These are phyloP conservation scores for Solanum hybrid DNA, from an alignment of 305 asterid genomes.

Conservation along the genomic window DNA sequence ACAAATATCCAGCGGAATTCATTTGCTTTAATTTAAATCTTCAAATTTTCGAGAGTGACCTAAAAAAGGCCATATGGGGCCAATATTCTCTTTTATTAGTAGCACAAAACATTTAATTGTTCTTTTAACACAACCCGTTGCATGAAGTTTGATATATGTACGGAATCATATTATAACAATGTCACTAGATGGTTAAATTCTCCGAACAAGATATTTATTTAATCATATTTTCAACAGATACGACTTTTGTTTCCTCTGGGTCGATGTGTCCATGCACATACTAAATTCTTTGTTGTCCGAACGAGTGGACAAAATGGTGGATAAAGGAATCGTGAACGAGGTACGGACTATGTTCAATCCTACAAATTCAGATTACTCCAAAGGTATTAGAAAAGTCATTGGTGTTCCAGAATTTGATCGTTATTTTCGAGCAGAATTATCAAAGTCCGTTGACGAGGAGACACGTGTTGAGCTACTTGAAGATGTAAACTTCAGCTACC, in stretches of 20 bases:
- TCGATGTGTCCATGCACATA: slow-evolving; percentile 6
- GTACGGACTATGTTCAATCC: slow-evolving; percentile 6
- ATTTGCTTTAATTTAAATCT: background rate
- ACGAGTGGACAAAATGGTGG: slow-evolving; percentile 18
- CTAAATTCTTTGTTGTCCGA: slow-evolving; percentile 2
- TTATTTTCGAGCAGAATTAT: slow-evolving; percentile 8
- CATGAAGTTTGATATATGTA: background rate
- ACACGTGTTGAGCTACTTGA: background rate
- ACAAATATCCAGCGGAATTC: background rate
- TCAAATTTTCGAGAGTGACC: background rate
- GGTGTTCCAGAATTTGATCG: slow-evolving; percentile 22
- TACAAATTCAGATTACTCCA: background rate
- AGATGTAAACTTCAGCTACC: no score
- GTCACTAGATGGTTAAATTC: background rate
- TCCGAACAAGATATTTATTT: background rate
- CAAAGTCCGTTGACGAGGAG: background rate
- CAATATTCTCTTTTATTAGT: background rate
- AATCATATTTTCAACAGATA: background rate
- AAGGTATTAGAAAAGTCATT: slow-evolving; percentile 15
- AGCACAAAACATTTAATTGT: background rate
- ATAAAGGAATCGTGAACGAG: slow-evolving; percentile 17
- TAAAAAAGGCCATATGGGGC: background rate
- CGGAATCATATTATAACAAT: background rate
- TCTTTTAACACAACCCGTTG: background rate
- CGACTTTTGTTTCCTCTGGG: slow-evolving; percentile 12